Evolutionary conservation across 2,329 filamentous ascomycete species (phyloP), one percentile per base, ranked within the genome.

Genomic region (Nectriaceae sp.): DNA sequence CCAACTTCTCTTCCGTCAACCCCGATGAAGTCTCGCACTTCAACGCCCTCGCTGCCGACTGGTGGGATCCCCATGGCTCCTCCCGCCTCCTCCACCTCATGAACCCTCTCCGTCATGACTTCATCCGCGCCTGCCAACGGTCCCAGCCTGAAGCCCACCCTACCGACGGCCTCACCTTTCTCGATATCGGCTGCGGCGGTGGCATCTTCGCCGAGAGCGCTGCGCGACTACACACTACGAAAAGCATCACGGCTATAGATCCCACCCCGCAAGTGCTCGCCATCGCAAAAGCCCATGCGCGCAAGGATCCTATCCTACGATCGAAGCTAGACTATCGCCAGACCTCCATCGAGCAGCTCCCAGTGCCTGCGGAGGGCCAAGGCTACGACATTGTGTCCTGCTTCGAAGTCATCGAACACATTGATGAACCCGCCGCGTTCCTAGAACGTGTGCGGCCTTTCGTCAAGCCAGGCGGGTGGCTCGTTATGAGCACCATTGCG

Each of bases 51-150:
- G 94, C 94, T 56, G 89, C 89, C 57, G 87, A 87, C 62, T 99
- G 94, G 94, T 99, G 94, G 94, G 92, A 97, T 71, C 89, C 93
- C 2, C 85, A 96, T 65, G 94, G 94, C 43, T 87, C 93, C 5
- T 97, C 91, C 4, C 85, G 93, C 33, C 84, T 97, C 49, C 84
- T 99, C 2, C 94, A 99, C 71, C 86, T 96, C 58, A 97, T 99
- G 93, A 97, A 99, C 73, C 94, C 94, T 2, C 83, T 96, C 39
- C 91, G 94, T 26, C 92, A 97, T 74, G 85, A 91, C 71, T 97
- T 97, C 72, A 94, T 97, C 68, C 78, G 78, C 19, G 73, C 75
- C 54, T 97, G 93, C 66, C 81, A 87, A 40, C 60, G 61, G 55
- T 79, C 82, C 18, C 75, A 79, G 39, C 71, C 73, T 50, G 71